Percentiles rank a stretch among this genome's conserved stretches.
Conservation (phyloP, 2,329 filamentous ascomycete genomes). For the Blumeria hordei region DNA sequence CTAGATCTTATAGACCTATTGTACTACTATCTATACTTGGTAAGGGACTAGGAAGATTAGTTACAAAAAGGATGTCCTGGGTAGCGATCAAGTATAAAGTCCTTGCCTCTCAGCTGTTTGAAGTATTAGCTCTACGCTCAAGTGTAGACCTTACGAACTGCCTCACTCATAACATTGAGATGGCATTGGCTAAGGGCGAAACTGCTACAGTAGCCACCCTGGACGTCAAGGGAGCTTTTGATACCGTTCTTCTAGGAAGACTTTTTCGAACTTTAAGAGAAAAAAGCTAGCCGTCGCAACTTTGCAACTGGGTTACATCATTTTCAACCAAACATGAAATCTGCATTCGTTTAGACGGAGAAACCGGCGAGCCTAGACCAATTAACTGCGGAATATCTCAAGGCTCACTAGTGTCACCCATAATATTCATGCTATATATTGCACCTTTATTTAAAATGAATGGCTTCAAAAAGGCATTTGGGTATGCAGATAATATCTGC, state of each 20-base stretch:
- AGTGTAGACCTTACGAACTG: not conserved
- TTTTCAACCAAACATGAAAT: not conserved
- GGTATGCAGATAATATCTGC: not conserved
- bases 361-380: not conserved
- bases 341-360: not conserved
- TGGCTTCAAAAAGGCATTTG: not conserved
- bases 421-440: not conserved
- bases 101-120: not conserved
- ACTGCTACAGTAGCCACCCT: not conserved
- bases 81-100: not conserved
- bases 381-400: not conserved
- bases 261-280: not conserved
- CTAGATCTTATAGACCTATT: not conserved
- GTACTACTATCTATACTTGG: not conserved
- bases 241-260: not conserved
- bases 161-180: not conserved
- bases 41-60: not conserved
- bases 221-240: not conserved
- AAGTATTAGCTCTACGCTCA: not conserved
- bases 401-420: not conserved
- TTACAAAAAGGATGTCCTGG: not conserved
- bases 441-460: not conserved
- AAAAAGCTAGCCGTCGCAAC: not conserved
- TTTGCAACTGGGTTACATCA: not conserved
- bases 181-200: not conserved